Evolutionary conservation across 495 filamentous ascomycete genomes (phyloP).

Genomic region (Aspergillus conjunctus): DNA sequence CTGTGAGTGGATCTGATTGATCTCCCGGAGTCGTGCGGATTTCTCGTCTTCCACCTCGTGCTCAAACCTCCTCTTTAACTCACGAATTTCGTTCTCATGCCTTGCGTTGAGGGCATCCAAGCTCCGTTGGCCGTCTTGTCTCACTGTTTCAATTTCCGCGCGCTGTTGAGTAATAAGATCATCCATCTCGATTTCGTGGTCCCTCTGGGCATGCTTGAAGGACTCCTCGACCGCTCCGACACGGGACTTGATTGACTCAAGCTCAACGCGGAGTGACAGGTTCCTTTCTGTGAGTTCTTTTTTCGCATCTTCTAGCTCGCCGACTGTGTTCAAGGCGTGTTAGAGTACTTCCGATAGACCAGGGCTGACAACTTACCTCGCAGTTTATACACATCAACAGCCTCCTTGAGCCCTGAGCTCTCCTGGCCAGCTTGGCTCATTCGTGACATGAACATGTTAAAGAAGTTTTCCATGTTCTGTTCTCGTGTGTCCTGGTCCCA

Average conservation of each 20-base stretch:
- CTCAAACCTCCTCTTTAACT: slow-evolving; percentile 50
- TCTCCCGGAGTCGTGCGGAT: slow-evolving; percentile 58
- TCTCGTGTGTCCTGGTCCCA: slow-evolving; percentile 73
- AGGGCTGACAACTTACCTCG: slow-evolving; percentile 58
- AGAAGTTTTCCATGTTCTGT: slow-evolving; percentile 65
- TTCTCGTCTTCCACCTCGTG: slow-evolving; percentile 68
- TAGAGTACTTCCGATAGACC: slow-evolving; percentile 5
- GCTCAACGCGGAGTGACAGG: slow-evolving; percentile 55
- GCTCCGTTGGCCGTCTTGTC: slow-evolving; percentile 45
- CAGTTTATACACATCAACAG: slow-evolving; percentile 67
- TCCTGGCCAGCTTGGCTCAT: slow-evolving; percentile 63
- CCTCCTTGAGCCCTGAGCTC: slow-evolving; percentile 65
- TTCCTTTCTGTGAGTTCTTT: slow-evolving; percentile 60
- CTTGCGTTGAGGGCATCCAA: slow-evolving; percentile 40
- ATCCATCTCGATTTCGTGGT: slow-evolving; percentile 60
- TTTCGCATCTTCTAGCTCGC: slow-evolving; percentile 64
- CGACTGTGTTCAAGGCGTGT: slow-evolving; percentile 50
- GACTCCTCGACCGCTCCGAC: slow-evolving; percentile 43
- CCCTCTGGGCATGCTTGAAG: slow-evolving; percentile 53
- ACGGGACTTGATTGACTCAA: slow-evolving; percentile 58
- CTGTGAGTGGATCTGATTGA: slow-evolving; percentile 63
- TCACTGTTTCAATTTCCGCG: slow-evolving; percentile 47
- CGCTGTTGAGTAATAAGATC: slow-evolving; percentile 54
- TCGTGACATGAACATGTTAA: slow-evolving; percentile 59
- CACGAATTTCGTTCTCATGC: slow-evolving; percentile 53